phyloP scores from a whole-genome alignment of 176 grass and related monocot species.

The Carex kokanica region DNA sequence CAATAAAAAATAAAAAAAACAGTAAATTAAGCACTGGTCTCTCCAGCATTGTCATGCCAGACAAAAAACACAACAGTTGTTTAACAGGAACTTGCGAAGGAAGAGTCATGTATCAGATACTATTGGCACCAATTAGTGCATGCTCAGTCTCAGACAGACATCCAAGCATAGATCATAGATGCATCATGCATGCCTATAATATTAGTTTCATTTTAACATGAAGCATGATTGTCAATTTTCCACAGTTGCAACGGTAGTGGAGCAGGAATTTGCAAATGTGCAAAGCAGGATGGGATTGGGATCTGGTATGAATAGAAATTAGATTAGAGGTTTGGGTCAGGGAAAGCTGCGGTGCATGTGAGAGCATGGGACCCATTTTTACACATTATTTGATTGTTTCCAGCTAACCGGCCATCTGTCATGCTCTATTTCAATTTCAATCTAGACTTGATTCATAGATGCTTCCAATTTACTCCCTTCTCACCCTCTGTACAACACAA shows the following conservation, averaged over 20 bases:
- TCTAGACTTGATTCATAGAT: constrained; percentile 2
- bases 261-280: not conserved
- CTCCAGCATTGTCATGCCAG: not conserved
- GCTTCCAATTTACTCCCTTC: constrained; percentile 26
- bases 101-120: not conserved
- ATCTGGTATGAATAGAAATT: not conserved
- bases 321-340: not conserved
- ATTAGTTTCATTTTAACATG: not conserved
- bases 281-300: not conserved
- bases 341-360: constrained; percentile 11
- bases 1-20: not conserved
- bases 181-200: not conserved
- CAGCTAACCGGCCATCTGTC: constrained; percentile 11
- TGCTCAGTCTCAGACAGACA: not conserved
- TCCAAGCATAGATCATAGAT: not conserved
- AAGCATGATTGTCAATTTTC: not conserved
- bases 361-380: constrained; percentile 10
- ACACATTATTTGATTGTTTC: not conserved
- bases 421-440: not conserved
- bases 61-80: not conserved
- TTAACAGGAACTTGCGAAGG: not conserved
- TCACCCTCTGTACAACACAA: not conserved
- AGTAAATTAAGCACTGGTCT: not conserved
- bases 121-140: not conserved
- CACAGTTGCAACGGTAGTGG: not conserved